Conservation (phyloP, 2,329 filamentous ascomycete genomes). For the Didymella sp. region DNA sequence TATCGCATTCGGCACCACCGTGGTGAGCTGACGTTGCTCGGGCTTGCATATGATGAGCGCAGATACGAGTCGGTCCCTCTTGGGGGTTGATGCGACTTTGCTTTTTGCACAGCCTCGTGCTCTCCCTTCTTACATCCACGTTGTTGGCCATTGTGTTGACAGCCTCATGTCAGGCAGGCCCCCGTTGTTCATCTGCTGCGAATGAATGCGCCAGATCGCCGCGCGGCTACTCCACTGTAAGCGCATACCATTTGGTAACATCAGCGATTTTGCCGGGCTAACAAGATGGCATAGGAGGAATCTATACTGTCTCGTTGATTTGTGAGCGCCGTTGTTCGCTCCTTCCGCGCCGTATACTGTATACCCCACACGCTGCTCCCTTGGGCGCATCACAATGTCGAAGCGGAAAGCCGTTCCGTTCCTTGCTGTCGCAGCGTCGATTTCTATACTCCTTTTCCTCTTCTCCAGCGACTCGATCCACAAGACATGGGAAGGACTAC, state of each 20-base stretch:
- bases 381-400: constrained; percentile 29
- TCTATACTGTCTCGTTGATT: background rate
- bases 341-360: background rate
- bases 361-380: background rate
- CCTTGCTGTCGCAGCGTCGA: constrained; percentile 36
- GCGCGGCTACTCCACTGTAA: constrained; percentile 15
- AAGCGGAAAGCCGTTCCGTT: constrained; percentile 42
- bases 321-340: constrained; percentile 3
- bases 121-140: background rate
- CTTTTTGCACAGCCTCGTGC: constrained; percentile 5
- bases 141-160: background rate
- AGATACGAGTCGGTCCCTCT: constrained; percentile 13
- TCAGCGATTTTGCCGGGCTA: background rate
- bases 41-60: constrained; percentile 15
- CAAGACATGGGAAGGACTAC: constrained; percentile 49
- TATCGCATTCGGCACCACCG: constrained; percentile 12
- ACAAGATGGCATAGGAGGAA: background rate
- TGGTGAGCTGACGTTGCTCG: constrained; percentile 20
- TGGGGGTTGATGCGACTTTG: constrained; percentile 2
- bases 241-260: constrained; percentile 1
- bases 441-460: constrained; percentile 51
- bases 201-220: constrained; percentile 7
- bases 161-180: constrained; percentile 2
- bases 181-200: constrained; percentile 7
- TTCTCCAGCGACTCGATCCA: constrained; percentile 45